Evolutionary conservation across 345 rosid genomes (phyloP), one percentile per base, ranked within the genome.

Genomic region (Firmiana major): DNA sequence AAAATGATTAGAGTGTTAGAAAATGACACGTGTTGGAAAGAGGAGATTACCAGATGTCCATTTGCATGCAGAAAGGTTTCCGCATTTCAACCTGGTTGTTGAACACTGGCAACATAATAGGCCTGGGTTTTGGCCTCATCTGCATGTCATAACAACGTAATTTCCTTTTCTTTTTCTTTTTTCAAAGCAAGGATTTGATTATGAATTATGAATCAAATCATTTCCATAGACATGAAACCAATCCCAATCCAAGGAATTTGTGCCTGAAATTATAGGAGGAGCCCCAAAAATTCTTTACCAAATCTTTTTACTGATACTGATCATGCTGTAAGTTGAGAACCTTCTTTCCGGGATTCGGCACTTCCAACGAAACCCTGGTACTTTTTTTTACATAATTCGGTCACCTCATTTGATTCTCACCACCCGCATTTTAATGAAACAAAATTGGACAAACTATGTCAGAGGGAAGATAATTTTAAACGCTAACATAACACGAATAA

Each of bases 61-160:
- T 15, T 46, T 17, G 78, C 84, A 77, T 59, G 84, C 73, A 74
- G 22, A 17, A 17, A 57, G 63, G 1, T 22, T 36, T 36, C 59
- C 63, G 28, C 62, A 40, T 10, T 68, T 68, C 74, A 55, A 53
- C 76, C 69, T 78, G 73, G 65, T 46, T 46, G 34, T 42, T 51
- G 0, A n/a, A 15, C 48, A 45, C 43, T 31, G 60, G 19, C 75
- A 64, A 9, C 60, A 9, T 19, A 17, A 34, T 4, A 71, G 16
- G 11, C 0, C 19, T 9, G 7, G n/a, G 11, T 40, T 10, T 38
- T 40, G 22, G 31, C 71, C 51, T 46, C 5, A 36, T 36, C 38
- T 46, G 40, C 73, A 46, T 68, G 22, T 68, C 49, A 1, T 7
- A 8, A 21, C 26, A 55, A n/a, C 19, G 7, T 24, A n/a, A n/a